Base-by-base conservation (phyloP, 495 filamentous ascomycete species). In the Eremomyces bilateralis region DNA sequence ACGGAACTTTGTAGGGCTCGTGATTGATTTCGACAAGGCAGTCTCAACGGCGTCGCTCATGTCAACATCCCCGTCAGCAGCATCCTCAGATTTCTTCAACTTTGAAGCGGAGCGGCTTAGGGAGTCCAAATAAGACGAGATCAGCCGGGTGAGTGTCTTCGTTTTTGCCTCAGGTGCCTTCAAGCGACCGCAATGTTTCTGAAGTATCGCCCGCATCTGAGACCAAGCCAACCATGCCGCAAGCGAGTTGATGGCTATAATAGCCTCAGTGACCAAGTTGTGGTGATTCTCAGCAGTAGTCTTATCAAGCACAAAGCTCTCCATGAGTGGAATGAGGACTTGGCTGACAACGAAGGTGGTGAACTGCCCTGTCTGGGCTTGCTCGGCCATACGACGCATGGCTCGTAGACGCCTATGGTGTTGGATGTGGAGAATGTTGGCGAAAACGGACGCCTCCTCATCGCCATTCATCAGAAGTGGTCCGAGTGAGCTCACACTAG, bases 371-470 rank as follows among this genome's bases (percentile, higher is more conserved):
- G 65, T 64, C 2, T 59, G 48, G 21, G 76, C 76, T 35, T 73
- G 71, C 8, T 54, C 54, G 31, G 77, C 72, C 15, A 97, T 56
- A 30, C 79, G 60, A 29, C 78, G 76, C 16, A 95, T 54, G 6
- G 90, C 88, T 37, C 80, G 69, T 18, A 88, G 64, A 42, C 90
- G 79, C 42, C 82, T 72, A 36, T 88, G 76, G 29, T 84, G 73
- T 40, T 92, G 90, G 31, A 90, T 85, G 38, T 90, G 81, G 11
- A 95, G 62, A 27, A 93, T 67, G 42, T 93, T 91, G 52, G 61
- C 76, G 58, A 95, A 95, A 57, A 95, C 93, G 4, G 76, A 88
- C 2, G 82, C 76, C 47, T 94, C 81, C 25, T 91, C 71, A 29
- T 93, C 85, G 34, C 76, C 69, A 2, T 63, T 68, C 21, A 73